Evolutionary conservation across 495 filamentous ascomycete genomes (phyloP), one percentile per base, ranked within the genome.

Genomic region (Entonaema liquescens): DNA sequence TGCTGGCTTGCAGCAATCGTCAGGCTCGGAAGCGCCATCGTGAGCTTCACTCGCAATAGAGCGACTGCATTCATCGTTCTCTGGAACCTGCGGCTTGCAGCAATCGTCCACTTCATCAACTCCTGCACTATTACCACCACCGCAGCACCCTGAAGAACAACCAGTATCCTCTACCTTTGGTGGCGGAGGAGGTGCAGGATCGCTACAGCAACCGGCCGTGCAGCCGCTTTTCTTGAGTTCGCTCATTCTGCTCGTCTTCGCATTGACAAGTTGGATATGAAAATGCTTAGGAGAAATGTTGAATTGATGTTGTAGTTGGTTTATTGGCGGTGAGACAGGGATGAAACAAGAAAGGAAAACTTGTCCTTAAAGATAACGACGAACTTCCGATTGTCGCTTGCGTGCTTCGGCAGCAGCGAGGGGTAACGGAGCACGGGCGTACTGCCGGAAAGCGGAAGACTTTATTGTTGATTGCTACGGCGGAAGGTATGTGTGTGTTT

Each of bases 161-260:
- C 42, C 42, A 47, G 36, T 19, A 38, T 68, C 42, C 13, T 52
- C 36, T 38, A 47, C 61, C 56, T 67, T 40, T 9, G 25, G 44
- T 2, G 40, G 52, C 2, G 29, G 25, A 23, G 23, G 12, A 35
- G 59, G 59, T 19, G 47, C n/a, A 31, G 69, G 59, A 38, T 54
- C 23, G 21, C 54, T 53, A 13, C 70, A 72, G 50, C 70, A 72
- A 44, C 31, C 26, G 49, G 64, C 15, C 15, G 38, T 65, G 49
- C 70, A 72, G 8, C 38, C 31, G 13, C 21, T 50, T 28, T 72
- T 72, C 36, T 72, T 61, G 26, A 59, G 38, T 38, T 68, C 56
- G 49, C 49, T 36, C 70, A 68, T 72, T 29, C 9, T 42, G 31
- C 5, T 59, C 33, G 42, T 25, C 17, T 50, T 61, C 0, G 1